Evolutionary conservation across 805 yeast species (phyloP).

Genomic region (Candida chauliodis): DNA sequence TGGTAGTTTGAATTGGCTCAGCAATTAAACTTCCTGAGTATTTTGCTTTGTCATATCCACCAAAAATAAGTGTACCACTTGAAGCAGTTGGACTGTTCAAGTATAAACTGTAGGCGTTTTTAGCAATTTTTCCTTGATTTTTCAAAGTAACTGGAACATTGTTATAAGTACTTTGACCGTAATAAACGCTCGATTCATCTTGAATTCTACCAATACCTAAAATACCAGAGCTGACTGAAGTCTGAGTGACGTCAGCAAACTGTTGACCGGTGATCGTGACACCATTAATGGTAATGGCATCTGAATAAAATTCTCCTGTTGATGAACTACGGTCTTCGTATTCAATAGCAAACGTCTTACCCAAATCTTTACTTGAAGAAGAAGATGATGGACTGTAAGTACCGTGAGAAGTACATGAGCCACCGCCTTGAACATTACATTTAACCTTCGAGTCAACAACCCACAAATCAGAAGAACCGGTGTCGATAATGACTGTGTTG

Average conservation of each 20-base stretch:
- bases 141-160: conserved; percentile 34
- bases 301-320: conserved; percentile 16
- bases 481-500: conserved; percentile 33
- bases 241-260: conserved; percentile 18
- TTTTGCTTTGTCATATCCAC: conserved; percentile 30
- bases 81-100: conserved; percentile 20
- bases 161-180: conserved; percentile 18
- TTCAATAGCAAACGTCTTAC: conserved; percentile 9
- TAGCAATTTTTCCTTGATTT: conserved; percentile 29
- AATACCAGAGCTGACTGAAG: conserved; percentile 67
- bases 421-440: conserved; percentile 10
- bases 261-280: conserved; percentile 12
- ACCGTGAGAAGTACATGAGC: conserved; percentile 1
- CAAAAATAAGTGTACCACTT: conserved; percentile 27
- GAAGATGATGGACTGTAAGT: conserved; percentile 5
- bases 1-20: neutral
- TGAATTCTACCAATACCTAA: conserved; percentile 69
- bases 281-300: conserved; percentile 12
- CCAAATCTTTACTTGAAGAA: conserved; percentile 1
- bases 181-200: conserved; percentile 50
- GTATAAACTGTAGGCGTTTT: conserved; percentile 35
- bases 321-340: conserved; percentile 11
- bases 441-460: conserved; percentile 23
- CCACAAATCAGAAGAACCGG: conserved; percentile 44
- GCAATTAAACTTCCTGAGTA: conserved; percentile 19